Evolutionary conservation across 2,329 filamentous ascomycete genomes (phyloP).

Genomic region (Aspergillus quadricinctus): DNA sequence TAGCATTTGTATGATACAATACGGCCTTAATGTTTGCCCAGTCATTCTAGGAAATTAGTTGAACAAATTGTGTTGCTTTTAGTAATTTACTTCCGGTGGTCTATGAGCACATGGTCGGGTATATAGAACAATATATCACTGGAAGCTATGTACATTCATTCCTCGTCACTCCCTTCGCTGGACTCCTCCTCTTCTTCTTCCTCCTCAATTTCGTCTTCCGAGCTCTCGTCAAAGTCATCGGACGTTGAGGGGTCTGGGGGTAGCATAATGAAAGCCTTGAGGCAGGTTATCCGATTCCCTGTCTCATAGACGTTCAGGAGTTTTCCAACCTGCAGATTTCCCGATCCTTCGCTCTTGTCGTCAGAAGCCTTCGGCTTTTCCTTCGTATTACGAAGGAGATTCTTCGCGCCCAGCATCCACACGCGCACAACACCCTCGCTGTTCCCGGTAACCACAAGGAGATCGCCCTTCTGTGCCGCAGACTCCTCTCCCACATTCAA

Average conservation of each 20-base stretch:
- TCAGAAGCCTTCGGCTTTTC: constrained; percentile 15
- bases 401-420: constrained; percentile 56
- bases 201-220: constrained; percentile 25
- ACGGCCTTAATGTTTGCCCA: background rate
- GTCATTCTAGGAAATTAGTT: background rate
- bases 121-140: constrained; percentile 15
- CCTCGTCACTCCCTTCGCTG: constrained; percentile 27
- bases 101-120: constrained; percentile 15
- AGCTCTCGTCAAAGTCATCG: constrained; percentile 32
- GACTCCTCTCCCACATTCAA: constrained; percentile 44
- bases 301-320: constrained; percentile 78
- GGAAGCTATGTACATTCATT: constrained; percentile 6
- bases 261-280: constrained; percentile 82
- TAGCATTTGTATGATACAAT: background rate
- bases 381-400: constrained; percentile 20
- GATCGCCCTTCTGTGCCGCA: constrained; percentile 32
- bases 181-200: constrained; percentile 23
- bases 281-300: constrained; percentile 81
- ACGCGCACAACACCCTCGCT: constrained; percentile 83
- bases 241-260: constrained; percentile 54
- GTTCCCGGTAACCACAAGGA: constrained; percentile 66
- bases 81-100: constrained; percentile 8
- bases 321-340: constrained; percentile 52
- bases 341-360: constrained; percentile 16
- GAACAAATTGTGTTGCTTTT: background rate